Evolutionary conservation across 2,329 filamentous ascomycete genomes (phyloP).

Genomic region (Berkeleyomyces basicola): DNA sequence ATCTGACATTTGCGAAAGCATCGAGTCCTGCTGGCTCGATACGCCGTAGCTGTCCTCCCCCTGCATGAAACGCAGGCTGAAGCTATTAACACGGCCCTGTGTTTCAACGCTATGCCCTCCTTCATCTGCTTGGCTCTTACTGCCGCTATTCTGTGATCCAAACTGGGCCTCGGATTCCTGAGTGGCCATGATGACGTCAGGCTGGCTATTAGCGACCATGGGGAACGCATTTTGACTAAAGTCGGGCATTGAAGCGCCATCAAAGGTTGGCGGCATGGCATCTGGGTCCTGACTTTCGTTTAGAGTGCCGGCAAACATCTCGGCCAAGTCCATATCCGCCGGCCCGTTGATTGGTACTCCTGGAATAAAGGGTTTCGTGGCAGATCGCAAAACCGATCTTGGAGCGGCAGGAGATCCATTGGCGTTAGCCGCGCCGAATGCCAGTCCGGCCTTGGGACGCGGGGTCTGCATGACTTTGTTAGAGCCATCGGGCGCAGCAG

Average conservation of each 20-base stretch:
- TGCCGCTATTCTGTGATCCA: conserved; percentile 17
- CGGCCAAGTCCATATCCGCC: conserved; percentile 60
- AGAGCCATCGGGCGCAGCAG: conserved; percentile 14
- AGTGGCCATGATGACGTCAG: conserved; percentile 35
- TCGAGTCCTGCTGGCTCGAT: background rate
- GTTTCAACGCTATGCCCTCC: conserved; percentile 21
- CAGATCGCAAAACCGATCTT: conserved; percentile 49
- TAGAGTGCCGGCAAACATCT: conserved; percentile 84
- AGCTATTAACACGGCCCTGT: conserved; percentile 7
- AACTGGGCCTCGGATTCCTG: conserved; percentile 25
- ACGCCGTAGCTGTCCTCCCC: conserved; percentile 50
- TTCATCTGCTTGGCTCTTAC: conserved; percentile 15
- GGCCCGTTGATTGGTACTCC: conserved; percentile 44
- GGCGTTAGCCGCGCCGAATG: conserved; percentile 26
- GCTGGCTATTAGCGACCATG: conserved; percentile 16
- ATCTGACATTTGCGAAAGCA: conserved; percentile 7
- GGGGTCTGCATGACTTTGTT: conserved; percentile 27
- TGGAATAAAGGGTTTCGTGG: conserved; percentile 53
- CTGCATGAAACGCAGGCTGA: conserved; percentile 33
- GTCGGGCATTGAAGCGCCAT: conserved; percentile 8
- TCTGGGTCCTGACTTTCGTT: conserved; percentile 39
- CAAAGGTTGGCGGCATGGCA: conserved; percentile 18
- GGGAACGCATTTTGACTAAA: conserved; percentile 15
- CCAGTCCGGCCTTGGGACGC: conserved; percentile 25
- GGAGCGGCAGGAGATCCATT: conserved; percentile 31